These are phyloP conservation scores for Cadophora luteo-olivacea DNA, from an alignment of 2,329 filamentous ascomycete genomes.

Conservation along the genomic window DNA sequence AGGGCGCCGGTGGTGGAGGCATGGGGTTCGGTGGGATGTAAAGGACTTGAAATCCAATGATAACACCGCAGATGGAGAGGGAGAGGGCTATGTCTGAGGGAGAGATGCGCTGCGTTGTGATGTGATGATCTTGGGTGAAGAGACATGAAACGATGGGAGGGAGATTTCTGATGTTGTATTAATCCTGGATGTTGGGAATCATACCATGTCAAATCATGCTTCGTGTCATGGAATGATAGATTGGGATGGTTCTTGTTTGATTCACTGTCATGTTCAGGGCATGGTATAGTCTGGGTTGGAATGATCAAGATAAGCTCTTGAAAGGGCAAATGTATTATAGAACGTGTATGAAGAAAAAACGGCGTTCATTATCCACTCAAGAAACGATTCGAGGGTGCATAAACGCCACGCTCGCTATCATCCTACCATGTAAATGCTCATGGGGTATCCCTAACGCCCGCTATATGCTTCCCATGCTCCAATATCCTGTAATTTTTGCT, in stretches of 20 bases:
- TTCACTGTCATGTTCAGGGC: conserved; percentile 3
- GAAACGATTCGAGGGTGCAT: conserved; percentile 5
- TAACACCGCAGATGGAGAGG: background rate
- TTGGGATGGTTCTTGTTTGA: background rate
- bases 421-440: conserved; percentile 37
- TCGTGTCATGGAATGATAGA: background rate
- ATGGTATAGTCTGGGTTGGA: background rate
- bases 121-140: background rate
- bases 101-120: too few relatives aligned
- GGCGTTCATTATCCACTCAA: conserved; percentile 35
- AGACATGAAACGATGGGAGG: background rate
- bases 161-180: conserved; percentile 16
- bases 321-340: conserved; percentile 35
- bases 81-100: too few relatives aligned
- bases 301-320: conserved; percentile 8
- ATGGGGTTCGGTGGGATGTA: conserved; percentile 56
- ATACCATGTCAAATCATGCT: background rate
- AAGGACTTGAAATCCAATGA: conserved; percentile 22
- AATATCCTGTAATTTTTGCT: conserved; percentile 22
- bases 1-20: conserved; percentile 59
- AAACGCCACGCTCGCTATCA: conserved; percentile 13
- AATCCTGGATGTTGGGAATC: conserved; percentile 9
- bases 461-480: conserved; percentile 32
- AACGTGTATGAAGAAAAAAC: conserved; percentile 28
- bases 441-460: conserved; percentile 42